phyloP scores from a whole-genome alignment of 345 rosid species.

The Eucalyptus globulus region DNA sequence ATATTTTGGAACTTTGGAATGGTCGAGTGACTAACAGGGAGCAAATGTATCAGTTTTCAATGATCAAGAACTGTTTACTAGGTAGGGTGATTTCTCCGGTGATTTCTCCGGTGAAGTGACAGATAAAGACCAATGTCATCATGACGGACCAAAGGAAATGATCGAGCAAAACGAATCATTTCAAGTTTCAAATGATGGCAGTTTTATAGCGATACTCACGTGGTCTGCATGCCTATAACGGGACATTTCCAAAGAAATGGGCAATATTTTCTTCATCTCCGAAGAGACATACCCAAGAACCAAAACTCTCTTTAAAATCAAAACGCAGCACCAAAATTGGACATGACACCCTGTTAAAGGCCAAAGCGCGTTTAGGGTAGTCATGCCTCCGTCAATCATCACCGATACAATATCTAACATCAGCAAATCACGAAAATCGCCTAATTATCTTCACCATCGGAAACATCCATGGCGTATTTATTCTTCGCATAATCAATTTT shows the following conservation, averaged over 20 bases:
- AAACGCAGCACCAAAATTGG: not conserved
- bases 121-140: not conserved
- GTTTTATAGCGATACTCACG: not conserved
- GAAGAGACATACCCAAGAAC: not conserved
- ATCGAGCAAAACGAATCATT: not conserved
- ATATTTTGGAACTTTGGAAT: not conserved
- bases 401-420: constrained; percentile 25
- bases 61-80: not conserved
- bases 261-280: not conserved
- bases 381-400: not conserved
- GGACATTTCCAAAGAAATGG: not conserved
- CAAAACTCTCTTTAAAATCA: not conserved
- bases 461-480: constrained; percentile 28
- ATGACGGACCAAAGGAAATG: not conserved
- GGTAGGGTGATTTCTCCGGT: not conserved
- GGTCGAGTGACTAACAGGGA: not conserved
- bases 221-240: not conserved
- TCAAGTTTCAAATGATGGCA: not conserved
- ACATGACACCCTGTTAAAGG: not conserved
- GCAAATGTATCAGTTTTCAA: not conserved
- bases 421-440: constrained; percentile 23
- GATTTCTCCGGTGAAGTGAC: not conserved
- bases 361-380: not conserved
- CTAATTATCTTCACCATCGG: constrained; percentile 11
- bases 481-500: constrained; percentile 60